phyloP scores from a whole-genome alignment of 192 early-diverging fungal genomes.

The Chytriomyces confervae region DNA sequence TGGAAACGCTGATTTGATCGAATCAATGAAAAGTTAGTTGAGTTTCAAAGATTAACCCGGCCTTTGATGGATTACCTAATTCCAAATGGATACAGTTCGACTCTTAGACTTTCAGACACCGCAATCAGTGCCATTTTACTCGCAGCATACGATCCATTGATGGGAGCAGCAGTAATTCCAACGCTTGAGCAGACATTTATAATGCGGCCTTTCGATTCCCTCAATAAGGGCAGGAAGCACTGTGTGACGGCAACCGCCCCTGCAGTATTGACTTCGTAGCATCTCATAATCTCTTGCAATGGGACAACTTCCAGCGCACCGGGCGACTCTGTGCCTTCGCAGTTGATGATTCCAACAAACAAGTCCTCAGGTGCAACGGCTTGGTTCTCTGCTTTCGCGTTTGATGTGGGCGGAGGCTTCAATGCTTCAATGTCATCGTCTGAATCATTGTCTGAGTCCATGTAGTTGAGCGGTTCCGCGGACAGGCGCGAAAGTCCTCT shows the following conservation, averaged over 20 bases:
- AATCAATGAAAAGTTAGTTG: no score
- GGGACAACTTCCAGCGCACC: conserved; percentile 43
- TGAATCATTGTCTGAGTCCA: background rate
- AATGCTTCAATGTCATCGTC: conserved; percentile 8
- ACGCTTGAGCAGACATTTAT: conserved; percentile 51
- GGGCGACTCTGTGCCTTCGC: conserved; percentile 38
- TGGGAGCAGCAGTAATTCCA: conserved; percentile 47
- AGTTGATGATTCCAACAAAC: conserved; percentile 55
- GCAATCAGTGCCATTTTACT: conserved; percentile 48
- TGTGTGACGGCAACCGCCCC: conserved; percentile 47
- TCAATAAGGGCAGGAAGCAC: conserved; percentile 49
- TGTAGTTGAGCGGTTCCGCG: background rate
- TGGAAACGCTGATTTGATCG: conserved; percentile 39
- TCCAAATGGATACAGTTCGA: conserved; percentile 47
- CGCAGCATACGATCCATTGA: conserved; percentile 49
- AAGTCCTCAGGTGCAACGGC: background rate
- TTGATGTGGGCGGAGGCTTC: background rate
- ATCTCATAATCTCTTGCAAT: conserved; percentile 36
- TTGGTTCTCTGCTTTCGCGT: no score
- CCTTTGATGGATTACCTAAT: conserved; percentile 23
- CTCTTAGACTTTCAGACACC: conserved; percentile 47
- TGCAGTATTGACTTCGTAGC: conserved; percentile 53
- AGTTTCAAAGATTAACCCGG: no score
- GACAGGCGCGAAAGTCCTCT: background rate
- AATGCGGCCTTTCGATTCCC: conserved; percentile 43